Base-by-base conservation (phyloP, 306 rosid species). In the Geum urbanum region DNA sequence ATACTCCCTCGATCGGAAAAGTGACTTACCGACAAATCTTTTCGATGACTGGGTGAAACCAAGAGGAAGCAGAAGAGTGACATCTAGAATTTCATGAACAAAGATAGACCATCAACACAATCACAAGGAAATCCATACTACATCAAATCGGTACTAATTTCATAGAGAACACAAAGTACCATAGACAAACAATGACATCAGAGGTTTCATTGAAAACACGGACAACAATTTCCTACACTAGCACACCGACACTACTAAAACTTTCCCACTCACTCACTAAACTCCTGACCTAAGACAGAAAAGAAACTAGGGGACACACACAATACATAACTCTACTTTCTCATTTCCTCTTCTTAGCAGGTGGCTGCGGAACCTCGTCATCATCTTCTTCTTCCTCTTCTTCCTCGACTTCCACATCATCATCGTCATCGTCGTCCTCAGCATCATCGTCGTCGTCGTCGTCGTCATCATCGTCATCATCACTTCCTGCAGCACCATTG, bases 281-380 rank as follows among this genome's bases (percentile, higher is more conserved):
- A 69, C 63, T 63, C 64, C 67, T 69, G 49, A 69, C 72, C 45
- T 63, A 54, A 72, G 43, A 20, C 54, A 4, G 11, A 24, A 63
- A 16, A 16, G 27, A 47, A 52, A 68, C 66, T 37, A 37, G 43
- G 55, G 27, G 27, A 0, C 27, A 39, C 66, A 37, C 20, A 68
- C n/a, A 35, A 70, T 48, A 57, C 53, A 16, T 3, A 20, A 32
- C 37, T 32, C 72, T 72, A 50, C 19, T 51, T 32, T 70, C 77
- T 87, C 88, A 92, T 88, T 92, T 92, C 85, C 84, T 84, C 88
- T 81, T 92, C 76, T 92, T 92, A 1, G 86, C 59, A 18, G 96
- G 95, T 70, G 96, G 96, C 73, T 87, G 90, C 2, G 79, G 85
- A 75, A 77, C 69, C 75, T 83, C 90, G 9, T 80, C 95, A 0